Evolutionary conservation across 768 basidiomycete genomes (phyloP).

Genomic region (Termitomyces sp.): DNA sequence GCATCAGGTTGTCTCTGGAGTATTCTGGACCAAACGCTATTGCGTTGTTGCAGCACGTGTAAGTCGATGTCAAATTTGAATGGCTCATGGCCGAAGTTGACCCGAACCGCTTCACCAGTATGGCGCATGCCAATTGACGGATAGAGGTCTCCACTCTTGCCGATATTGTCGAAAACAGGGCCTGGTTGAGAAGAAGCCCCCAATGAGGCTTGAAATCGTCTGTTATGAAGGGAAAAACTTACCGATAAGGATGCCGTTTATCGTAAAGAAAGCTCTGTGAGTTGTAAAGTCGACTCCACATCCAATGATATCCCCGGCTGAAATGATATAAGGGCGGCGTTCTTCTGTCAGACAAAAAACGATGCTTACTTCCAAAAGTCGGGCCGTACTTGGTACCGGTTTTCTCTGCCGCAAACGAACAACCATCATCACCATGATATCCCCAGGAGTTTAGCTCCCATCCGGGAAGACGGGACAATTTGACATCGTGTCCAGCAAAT

Average conservation of each 20-base stretch:
- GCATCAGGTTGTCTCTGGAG: conserved; percentile 48
- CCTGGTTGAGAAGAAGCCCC: conserved; percentile 32
- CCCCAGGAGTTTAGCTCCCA: conserved; percentile 88
- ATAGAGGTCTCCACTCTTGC: conserved; percentile 61
- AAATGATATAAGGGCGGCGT: conserved; percentile 4
- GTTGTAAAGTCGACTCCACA: conserved; percentile 90
- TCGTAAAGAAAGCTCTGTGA: conserved; percentile 82
- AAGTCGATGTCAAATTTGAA: conserved; percentile 92
- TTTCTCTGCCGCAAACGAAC: conserved; percentile 67
- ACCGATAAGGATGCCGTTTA: conserved; percentile 77
- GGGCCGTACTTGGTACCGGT: conserved; percentile 71
- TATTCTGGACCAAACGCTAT: conserved; percentile 62
- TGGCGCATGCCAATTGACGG: conserved; percentile 90
- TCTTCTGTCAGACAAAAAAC: neutral
- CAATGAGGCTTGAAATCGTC: neutral
- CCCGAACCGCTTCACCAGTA: conserved; percentile 66
- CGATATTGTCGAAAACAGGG: conserved; percentile 66
- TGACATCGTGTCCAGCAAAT: conserved; percentile 61
- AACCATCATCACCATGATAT: conserved; percentile 89
- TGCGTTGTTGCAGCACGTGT: conserved; percentile 68
- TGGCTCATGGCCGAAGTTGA: conserved; percentile 83
- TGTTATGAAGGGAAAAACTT: neutral
- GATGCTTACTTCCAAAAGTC: conserved; percentile 67
- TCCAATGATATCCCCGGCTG: conserved; percentile 85
- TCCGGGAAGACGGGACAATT: conserved; percentile 73